Evolutionary conservation across 306 rosid genomes (phyloP).

Genomic region (Lathyrus oleraceus): DNA sequence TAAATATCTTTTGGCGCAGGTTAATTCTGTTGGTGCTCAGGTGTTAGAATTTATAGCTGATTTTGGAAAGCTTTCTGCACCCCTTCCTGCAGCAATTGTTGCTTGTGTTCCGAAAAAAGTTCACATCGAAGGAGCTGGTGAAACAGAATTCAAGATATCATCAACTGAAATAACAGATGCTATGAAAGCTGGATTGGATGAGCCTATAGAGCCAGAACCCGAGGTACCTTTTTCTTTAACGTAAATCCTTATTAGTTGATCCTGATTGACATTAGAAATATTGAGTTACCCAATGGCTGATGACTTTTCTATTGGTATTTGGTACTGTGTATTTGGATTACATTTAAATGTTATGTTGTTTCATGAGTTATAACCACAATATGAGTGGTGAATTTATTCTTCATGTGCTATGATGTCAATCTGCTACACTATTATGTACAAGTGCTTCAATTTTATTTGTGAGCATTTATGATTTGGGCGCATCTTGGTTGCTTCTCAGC

Average conservation of each 20-base stretch:
- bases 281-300: background rate
- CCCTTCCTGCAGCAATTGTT: slow-evolving; percentile 95
- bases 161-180: slow-evolving; percentile 82
- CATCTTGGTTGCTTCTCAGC: slow-evolving; percentile 26
- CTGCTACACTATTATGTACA: slow-evolving; percentile 12
- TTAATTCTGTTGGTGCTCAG: slow-evolving; percentile 83
- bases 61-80: slow-evolving; percentile 88
- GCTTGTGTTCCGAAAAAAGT: slow-evolving; percentile 93
- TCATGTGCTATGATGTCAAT: slow-evolving; percentile 33
- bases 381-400: slow-evolving; percentile 11
- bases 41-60: slow-evolving; percentile 85
- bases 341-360: background rate
- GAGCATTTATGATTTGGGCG: slow-evolving; percentile 25
- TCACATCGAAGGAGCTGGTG: slow-evolving; percentile 83
- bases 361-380: slow-evolving; percentile 8
- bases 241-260: slow-evolving; percentile 17
- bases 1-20: slow-evolving; percentile 51
- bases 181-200: slow-evolving; percentile 77
- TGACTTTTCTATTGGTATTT: slow-evolving; percentile 5
- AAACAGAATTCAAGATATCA: slow-evolving; percentile 87
- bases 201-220: slow-evolving; percentile 92
- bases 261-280: slow-evolving; percentile 1
- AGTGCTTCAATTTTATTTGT: slow-evolving; percentile 31
- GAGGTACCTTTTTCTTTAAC: slow-evolving; percentile 61
- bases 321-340: slow-evolving; percentile 14